Conservation (phyloP, 2,329 filamentous ascomycete genomes). For the Aspergillus piperis region DNA sequence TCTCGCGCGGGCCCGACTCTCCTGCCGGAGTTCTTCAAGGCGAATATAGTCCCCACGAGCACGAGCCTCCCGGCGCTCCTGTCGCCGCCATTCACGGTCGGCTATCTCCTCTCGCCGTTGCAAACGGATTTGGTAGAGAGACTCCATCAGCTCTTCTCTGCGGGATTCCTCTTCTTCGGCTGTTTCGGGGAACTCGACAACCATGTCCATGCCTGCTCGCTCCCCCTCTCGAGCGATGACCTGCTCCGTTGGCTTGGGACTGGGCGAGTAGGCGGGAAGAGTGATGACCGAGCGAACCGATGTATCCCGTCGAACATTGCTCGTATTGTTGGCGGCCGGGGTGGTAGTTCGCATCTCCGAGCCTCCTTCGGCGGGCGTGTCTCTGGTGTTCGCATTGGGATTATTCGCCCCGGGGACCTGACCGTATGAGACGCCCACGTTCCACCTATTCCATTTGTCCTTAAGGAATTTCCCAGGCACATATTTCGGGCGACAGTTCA, state of each 20-base stretch:
- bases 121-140: conserved; percentile 83
- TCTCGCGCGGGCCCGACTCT: conserved; percentile 56
- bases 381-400: conserved; percentile 26
- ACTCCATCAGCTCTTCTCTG: conserved; percentile 89
- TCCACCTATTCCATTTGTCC: conserved; percentile 55
- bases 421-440: conserved; percentile 44
- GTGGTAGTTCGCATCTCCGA: conserved; percentile 30
- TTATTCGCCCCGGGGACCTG: conserved; percentile 35
- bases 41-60: conserved; percentile 68
- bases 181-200: conserved; percentile 81
- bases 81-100: conserved; percentile 75
- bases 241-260: conserved; percentile 72
- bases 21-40: conserved; percentile 63
- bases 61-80: conserved; percentile 70
- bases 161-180: conserved; percentile 74
- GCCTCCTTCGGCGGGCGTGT: conserved; percentile 28
- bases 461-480: conserved; percentile 55
- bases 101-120: conserved; percentile 73
- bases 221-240: conserved; percentile 89
- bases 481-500: conserved; percentile 52
- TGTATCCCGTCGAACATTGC: conserved; percentile 72
- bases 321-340: conserved; percentile 12
- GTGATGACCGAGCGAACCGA: conserved; percentile 94
- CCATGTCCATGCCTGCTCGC: conserved; percentile 84
- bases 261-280: conserved; percentile 77